Evolutionary conservation across 768 basidiomycete species (phyloP), one percentile per base, ranked within the genome.

Genomic region (Boletus patriciae): DNA sequence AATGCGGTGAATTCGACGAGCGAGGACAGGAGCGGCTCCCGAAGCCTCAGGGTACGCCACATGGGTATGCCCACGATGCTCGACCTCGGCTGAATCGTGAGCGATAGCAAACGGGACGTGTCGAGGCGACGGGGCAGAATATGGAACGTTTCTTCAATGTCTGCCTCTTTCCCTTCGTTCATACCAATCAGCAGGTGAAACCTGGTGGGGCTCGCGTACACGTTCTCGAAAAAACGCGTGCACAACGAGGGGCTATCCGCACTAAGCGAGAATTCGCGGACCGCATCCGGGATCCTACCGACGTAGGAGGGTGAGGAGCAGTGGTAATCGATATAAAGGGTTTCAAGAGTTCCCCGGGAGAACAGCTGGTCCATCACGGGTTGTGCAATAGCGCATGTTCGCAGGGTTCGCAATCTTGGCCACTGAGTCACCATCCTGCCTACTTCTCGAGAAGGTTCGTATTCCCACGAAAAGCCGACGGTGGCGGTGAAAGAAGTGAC

Each of bases 391-490:
- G 50, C 55, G 19, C 63, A 62, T 3, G 54, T 50, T 10, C 37
- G 63, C 12, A 67, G 51, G 13, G 34, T 49, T 8, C 37, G 46
- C 16, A 65, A 23, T 25, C 33, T 55, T 23, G 57, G 41, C 62
- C 65, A 66, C 18, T 53, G 55, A 10, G 44, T 27, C 19, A 66
- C 55, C 47, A 66, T 66, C 18, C 19, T 41, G 19, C 62, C 65
- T 19, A 66, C 38, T 49, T 61, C 52, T 21, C 27, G 37, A 3
- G 27, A 50, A 12, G 55, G 57, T 51, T 54, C 55, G 6, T 56
- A 46, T 10, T 59, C 50, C 45, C 59, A 63, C 3, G 53, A 53
- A 48, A 55, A 52, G 15, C 31, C 19, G 34, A 59, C 47, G 34
- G 16, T 13, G 44, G 58, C 6, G n/a, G 50, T 47, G 46, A 67